Conservation (phyloP, 352 stramenopile genomes). For the Pythium oligandrum region DNA sequence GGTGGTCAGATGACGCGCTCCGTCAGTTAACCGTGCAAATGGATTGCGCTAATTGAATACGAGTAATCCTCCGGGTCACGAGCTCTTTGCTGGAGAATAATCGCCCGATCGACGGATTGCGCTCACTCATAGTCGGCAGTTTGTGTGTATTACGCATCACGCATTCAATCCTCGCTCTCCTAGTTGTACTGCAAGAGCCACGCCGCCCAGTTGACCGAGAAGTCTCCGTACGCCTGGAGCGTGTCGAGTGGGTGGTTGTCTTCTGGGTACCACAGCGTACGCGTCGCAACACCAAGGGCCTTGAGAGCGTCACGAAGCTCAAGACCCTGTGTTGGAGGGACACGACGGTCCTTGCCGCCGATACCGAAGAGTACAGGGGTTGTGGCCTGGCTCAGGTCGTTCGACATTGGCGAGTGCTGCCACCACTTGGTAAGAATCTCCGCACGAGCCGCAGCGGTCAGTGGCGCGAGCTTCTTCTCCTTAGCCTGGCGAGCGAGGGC, state of each 20-base stretch:
- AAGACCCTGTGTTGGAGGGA: slow-evolving; percentile 89
- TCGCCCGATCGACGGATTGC: too few relatives aligned
- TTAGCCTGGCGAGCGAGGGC: slow-evolving; percentile 24
- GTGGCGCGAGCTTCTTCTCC: slow-evolving; percentile 21
- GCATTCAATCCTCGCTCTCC: too few relatives aligned
- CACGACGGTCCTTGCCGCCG: slow-evolving; percentile 88
- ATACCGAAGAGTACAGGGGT: slow-evolving; percentile 91
- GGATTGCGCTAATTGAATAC: too few relatives aligned
- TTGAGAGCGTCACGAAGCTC: slow-evolving; percentile 90
- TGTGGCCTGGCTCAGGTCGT: slow-evolving; percentile 80
- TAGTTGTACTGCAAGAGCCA: slow-evolving; percentile 56
- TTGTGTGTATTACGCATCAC: too few relatives aligned
- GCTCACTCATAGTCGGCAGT: too few relatives aligned
- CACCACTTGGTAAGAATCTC: slow-evolving; percentile 80
- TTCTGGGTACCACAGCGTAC: slow-evolving; percentile 69
- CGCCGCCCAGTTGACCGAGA: slow-evolving; percentile 69
- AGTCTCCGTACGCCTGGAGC: slow-evolving; percentile 61
- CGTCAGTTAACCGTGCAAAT: too few relatives aligned
- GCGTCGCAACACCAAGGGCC: slow-evolving; percentile 41
- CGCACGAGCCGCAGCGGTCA: slow-evolving; percentile 42
- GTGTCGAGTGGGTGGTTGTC: slow-evolving; percentile 69
- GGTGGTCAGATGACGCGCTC: too few relatives aligned
- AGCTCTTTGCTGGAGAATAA: too few relatives aligned
- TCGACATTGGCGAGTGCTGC: slow-evolving; percentile 82
- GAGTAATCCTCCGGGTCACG: too few relatives aligned